Conservation (phyloP, 192 early-diverging fungal genomes). For the Rhizophlyctis rosea region DNA sequence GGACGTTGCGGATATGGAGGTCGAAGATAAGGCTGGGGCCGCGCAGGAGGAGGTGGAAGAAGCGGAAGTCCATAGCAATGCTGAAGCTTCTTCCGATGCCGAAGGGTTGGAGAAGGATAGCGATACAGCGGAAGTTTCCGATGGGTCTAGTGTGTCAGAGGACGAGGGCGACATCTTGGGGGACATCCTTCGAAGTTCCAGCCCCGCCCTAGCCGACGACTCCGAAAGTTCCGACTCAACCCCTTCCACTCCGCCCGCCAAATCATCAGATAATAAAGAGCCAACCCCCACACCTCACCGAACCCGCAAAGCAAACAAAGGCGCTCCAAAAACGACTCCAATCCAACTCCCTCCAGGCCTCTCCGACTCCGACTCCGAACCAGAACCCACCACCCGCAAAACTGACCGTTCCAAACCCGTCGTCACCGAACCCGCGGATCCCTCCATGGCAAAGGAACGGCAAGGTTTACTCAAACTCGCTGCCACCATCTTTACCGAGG, state of each 20-base stretch:
- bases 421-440: not conserved
- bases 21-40: slow-evolving; percentile 3
- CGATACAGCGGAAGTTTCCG: too few species aligned
- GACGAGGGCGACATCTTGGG: too few species aligned
- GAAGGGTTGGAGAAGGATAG: too few species aligned
- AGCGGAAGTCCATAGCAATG: not conserved
- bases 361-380: not conserved
- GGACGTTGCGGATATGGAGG: slow-evolving; percentile 11
- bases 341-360: not conserved
- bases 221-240: too few species aligned
- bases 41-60: not conserved
- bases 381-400: not conserved
- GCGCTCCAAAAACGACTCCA: not conserved
- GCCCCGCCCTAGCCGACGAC: too few species aligned
- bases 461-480: not conserved
- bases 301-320: too few species aligned
- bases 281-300: slow-evolving; percentile 1
- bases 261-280: too few species aligned
- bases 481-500: not conserved
- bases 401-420: not conserved
- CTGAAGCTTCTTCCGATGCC: not conserved
- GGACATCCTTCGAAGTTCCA: too few species aligned
- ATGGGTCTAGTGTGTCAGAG: too few species aligned
- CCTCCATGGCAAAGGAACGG: not conserved
- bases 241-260: too few species aligned